Conservation (phyloP, 352 stramenopile species). For the Peronosclerospora sorghi region DNA sequence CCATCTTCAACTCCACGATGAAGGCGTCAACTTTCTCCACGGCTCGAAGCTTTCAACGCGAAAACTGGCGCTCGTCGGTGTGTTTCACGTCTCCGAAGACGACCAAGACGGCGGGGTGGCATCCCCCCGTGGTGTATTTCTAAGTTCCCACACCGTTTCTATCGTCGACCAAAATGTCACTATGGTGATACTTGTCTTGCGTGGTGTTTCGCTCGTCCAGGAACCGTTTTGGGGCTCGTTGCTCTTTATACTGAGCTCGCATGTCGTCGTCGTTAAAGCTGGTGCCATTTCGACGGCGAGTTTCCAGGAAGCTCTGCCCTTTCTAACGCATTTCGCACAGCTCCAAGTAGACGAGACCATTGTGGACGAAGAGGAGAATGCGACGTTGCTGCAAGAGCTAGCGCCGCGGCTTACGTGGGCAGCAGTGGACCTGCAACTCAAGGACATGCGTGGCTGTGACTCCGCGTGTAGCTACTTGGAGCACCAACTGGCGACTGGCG, state of each 20-base stretch:
- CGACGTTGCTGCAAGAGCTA: constrained; percentile 35
- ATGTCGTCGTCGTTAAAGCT: constrained; percentile 32
- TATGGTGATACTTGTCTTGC: constrained; percentile 41
- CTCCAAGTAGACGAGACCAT: constrained; percentile 29
- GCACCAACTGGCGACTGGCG: constrained; percentile 31
- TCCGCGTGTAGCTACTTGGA: constrained; percentile 60
- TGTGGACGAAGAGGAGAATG: constrained; percentile 21
- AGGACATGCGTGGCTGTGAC: constrained; percentile 64
- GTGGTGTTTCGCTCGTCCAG: constrained; percentile 29
- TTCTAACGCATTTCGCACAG: constrained; percentile 36
- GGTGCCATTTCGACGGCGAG: constrained; percentile 27
- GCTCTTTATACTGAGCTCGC: constrained; percentile 46
- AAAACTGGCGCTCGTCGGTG: constrained; percentile 46
- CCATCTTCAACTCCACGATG: constrained; percentile 32
- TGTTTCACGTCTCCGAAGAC: constrained; percentile 26
- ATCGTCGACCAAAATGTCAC: constrained; percentile 39
- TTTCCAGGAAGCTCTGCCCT: constrained; percentile 34
- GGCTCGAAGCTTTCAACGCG: constrained; percentile 27
- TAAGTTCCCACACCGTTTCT: constrained; percentile 31
- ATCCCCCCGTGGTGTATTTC: constrained; percentile 29
- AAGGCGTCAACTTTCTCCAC: constrained; percentile 39
- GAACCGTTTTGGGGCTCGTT: constrained; percentile 59
- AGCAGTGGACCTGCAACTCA: constrained; percentile 65
- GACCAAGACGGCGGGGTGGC: no score
- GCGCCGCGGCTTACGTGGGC: constrained; percentile 52